Base-by-base conservation (phyloP, 805 yeast genomes). In the Candida gorgasii region DNA sequence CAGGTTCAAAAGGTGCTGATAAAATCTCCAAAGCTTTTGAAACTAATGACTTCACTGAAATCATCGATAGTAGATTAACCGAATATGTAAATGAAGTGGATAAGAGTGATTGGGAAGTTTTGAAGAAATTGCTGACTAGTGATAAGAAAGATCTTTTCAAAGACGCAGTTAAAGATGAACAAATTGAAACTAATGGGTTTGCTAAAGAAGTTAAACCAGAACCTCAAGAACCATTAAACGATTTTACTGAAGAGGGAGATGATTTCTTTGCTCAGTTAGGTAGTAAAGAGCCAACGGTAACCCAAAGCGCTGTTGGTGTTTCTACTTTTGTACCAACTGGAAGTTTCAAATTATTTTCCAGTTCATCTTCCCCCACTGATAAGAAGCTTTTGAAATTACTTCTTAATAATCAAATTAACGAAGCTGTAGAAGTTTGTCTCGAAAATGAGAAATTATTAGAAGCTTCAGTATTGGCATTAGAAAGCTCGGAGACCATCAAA, bases 391-490 rank as follows among this genome's bases (percentile, higher is more conserved):
- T 63, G 35, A 58, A 59, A 42, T 57, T 63, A 16, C 61, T 92
- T 36, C 72, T 92, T 38, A 59, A 63, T 12, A 89, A 89, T 46
- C 75, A 88, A 39, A 63, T 76, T 37, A 76, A 76, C 12, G 69
- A 75, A 18, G 97, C 97, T 1, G 81, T 88, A 9, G 76, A 82
- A 24, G 56, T 73, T 18, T 80, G 92, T 49, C 65, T 93, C 46
- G 72, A 79, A 34, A 75, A 78, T 26, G 84, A 78, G 39, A 75
- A 77, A 45, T 63, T 89, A 16, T 62, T 78, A 16, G 98, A 93
- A 59, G 97, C 98, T 3, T 74, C 90, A 51, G 69, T 90, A 19
- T 73, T 93, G 46, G 87, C 98, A 0, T 65, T 86, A 55, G 80
- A 81, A 53, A 27, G 42, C 9, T 62, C 80, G 13, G 80, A 77